Conservation (phyloP, 345 rosid genomes). For the Raphanus sativus region DNA sequence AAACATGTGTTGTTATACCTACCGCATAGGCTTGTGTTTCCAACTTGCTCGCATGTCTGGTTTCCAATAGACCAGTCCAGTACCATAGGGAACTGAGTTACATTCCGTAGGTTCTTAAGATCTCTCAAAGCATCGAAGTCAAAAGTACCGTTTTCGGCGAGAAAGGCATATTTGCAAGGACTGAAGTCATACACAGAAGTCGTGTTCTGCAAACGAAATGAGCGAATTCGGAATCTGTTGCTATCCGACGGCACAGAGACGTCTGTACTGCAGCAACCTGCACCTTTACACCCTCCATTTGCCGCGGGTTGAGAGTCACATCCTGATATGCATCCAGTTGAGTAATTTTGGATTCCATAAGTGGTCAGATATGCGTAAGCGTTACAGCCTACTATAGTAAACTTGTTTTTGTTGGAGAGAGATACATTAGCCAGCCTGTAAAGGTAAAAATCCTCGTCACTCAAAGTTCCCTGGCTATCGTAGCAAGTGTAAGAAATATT, state of each 20-base stretch:
- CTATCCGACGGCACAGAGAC: neutral
- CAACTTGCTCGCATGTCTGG: neutral
- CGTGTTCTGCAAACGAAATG: neutral
- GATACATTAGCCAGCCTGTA: neutral
- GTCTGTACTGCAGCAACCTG: conserved; percentile 30
- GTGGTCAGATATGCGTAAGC: neutral
- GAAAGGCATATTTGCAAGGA: conserved; percentile 36
- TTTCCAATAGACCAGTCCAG: conserved; percentile 22
- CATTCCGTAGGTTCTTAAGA: neutral
- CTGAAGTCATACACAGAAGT: neutral
- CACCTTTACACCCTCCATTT: conserved; percentile 20
- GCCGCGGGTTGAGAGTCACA: neutral
- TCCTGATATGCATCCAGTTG: neutral
- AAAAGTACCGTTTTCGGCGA: neutral
- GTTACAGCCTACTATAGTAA: conserved; percentile 39
- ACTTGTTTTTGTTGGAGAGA: conserved; percentile 28
- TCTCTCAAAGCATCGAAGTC: neutral
- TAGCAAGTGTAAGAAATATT: neutral
- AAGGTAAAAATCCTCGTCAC: no score
- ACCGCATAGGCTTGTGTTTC: neutral
- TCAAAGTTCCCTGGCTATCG: neutral
- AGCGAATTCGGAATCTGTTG: accelerated
- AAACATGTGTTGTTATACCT: conserved; percentile 5
- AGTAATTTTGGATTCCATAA: neutral
- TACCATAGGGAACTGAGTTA: neutral